phyloP scores from a whole-genome alignment of 148 eudicot species.

The Nepenthes mirabilis region DNA sequence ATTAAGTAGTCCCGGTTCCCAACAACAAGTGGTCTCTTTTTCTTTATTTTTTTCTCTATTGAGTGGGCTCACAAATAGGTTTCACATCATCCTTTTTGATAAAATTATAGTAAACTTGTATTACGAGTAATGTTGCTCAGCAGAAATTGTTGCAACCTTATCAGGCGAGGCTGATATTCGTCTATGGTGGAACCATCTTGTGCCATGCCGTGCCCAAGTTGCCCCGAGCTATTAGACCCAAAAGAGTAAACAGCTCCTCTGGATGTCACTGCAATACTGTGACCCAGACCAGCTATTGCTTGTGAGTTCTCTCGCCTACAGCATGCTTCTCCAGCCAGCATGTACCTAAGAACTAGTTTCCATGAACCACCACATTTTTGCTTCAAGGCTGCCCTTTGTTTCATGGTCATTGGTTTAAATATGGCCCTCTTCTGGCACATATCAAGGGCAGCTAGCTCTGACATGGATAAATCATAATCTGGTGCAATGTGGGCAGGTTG shows the following conservation, averaged over 20 bases:
- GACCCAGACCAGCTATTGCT: conserved; percentile 91
- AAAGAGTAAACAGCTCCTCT: conserved; percentile 74
- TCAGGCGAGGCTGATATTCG: conserved; percentile 62
- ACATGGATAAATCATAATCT: conserved; percentile 63
- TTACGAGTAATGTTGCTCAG: too few species aligned
- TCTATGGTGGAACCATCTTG: conserved; percentile 51
- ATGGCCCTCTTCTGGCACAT: conserved; percentile 86
- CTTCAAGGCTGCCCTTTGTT: conserved; percentile 44
- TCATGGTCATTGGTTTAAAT: conserved; percentile 60
- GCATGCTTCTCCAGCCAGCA: conserved; percentile 77
- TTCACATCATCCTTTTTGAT: too few species aligned
- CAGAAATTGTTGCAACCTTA: conserved; percentile 40
- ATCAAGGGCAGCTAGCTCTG: conserved; percentile 92
- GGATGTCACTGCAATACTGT: conserved; percentile 72
- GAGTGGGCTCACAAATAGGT: too few species aligned
- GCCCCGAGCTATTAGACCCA: conserved; percentile 84
- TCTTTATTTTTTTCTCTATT: too few species aligned
- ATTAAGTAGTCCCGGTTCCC: too few species aligned
- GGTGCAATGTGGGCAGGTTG: conserved; percentile 83
- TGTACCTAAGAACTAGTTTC: conserved; percentile 78
- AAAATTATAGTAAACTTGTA: too few species aligned
- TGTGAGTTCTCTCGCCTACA: conserved; percentile 74
- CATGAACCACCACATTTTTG: conserved; percentile 84
- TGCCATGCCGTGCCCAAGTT: conserved; percentile 73
- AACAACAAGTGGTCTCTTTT: too few species aligned